phyloP scores from a whole-genome alignment of 257 asterid species.

The Nicotiana benthamiana region DNA sequence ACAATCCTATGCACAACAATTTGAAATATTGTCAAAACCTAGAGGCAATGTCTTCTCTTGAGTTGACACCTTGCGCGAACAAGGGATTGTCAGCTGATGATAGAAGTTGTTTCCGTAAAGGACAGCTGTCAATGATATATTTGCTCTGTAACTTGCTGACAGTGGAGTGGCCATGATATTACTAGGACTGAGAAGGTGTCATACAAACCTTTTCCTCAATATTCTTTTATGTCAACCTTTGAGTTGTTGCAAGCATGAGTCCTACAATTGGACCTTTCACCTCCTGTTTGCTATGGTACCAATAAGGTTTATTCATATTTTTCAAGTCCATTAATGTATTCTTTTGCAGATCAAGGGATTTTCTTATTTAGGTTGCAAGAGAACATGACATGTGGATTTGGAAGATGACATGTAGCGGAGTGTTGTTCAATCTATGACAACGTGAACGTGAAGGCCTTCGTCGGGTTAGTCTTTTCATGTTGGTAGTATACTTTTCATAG shows the following conservation, averaged over 20 bases:
- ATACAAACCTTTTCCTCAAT: background rate
- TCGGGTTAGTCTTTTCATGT: slow-evolving; percentile 32
- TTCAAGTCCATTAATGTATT: background rate
- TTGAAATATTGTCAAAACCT: slow-evolving; percentile 46
- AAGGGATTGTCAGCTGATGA: slow-evolving; percentile 68
- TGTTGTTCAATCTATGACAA: slow-evolving; percentile 76
- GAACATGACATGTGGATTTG: slow-evolving; percentile 75
- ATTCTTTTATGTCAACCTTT: background rate
- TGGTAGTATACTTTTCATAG: background rate
- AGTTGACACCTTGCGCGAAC: slow-evolving; percentile 81
- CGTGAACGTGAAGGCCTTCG: slow-evolving; percentile 84
- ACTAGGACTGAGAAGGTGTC: slow-evolving; percentile 70
- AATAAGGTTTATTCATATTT: background rate
- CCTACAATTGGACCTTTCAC: background rate
- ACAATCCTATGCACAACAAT: slow-evolving; percentile 43
- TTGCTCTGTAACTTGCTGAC: slow-evolving; percentile 79
- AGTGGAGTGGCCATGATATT: slow-evolving; percentile 80
- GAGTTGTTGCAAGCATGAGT: background rate
- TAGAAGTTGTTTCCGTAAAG: slow-evolving; percentile 87
- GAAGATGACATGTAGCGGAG: slow-evolving; percentile 77
- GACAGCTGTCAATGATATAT: slow-evolving; percentile 91
- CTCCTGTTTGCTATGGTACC: background rate
- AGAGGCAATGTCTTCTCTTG: slow-evolving; percentile 79
- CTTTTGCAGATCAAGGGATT: background rate
- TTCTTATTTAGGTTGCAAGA: slow-evolving; percentile 51